Conservation (phyloP, 495 filamentous ascomycete genomes). For the Penicillium bovifimosum region DNA sequence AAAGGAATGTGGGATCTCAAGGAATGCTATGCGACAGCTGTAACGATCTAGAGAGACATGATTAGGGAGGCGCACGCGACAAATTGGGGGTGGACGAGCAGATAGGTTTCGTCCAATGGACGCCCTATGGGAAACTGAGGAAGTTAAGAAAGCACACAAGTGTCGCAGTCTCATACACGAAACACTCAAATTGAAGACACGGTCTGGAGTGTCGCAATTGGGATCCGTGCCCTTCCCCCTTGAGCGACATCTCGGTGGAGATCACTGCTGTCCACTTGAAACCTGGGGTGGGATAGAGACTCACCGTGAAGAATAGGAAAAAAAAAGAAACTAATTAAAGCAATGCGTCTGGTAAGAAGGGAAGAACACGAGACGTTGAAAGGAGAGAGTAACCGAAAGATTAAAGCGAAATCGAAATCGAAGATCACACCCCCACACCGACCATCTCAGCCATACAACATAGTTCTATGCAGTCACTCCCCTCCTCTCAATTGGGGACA, state of each 20-base stretch:
- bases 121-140: background rate
- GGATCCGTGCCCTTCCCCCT: slow-evolving; percentile 18
- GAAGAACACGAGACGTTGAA: slow-evolving; percentile 2
- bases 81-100: background rate
- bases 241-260: slow-evolving; percentile 26
- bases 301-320: slow-evolving; percentile 5
- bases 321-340: background rate
- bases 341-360: background rate
- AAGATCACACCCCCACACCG: slow-evolving; percentile 7
- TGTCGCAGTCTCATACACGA: slow-evolving; percentile 3
- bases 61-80: slow-evolving; percentile 13
- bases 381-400: slow-evolving; percentile 9
- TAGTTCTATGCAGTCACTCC: background rate
- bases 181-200: background rate
- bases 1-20: slow-evolving; percentile 7
- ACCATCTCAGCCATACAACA: background rate
- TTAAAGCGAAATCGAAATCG: slow-evolving; percentile 5
- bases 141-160: slow-evolving; percentile 1
- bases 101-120: background rate
- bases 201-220: slow-evolving; percentile 15
- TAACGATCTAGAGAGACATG: slow-evolving; percentile 18
- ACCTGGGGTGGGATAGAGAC: slow-evolving; percentile 19
- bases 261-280: slow-evolving; percentile 9
- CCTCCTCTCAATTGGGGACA: background rate
- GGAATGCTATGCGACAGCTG: slow-evolving; percentile 21